A percentile compares a stretch with the other conserved stretches of the same genome.
Evolutionary conservation across 2,329 filamentous ascomycete genomes (phyloP).

Genomic region (Exserohilum rostratum): DNA sequence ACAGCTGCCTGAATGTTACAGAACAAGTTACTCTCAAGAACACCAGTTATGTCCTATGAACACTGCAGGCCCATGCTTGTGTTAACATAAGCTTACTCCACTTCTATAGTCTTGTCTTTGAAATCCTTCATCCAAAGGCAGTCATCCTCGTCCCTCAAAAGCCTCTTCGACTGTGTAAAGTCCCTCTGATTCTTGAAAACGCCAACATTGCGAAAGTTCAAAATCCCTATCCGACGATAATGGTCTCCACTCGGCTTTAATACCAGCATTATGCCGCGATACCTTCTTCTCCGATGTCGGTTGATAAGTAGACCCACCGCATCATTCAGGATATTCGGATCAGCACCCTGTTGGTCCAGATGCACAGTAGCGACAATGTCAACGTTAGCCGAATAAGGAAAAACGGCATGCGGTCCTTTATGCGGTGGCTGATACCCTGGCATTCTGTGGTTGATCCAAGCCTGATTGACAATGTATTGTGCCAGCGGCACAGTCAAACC

Average conservation of each 20-base stretch:
- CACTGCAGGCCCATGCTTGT: neutral
- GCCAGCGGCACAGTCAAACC: neutral
- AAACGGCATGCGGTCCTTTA: neutral
- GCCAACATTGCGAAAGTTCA: neutral
- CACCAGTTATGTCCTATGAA: neutral
- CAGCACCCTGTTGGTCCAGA: neutral
- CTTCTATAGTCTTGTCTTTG: neutral
- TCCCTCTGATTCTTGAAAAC: neutral
- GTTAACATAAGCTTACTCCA: neutral
- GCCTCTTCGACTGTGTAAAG: neutral
- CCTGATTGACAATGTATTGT: neutral
- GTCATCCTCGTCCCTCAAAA: neutral
- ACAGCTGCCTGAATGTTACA: neutral
- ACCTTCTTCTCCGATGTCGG: neutral
- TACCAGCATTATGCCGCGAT: neutral
- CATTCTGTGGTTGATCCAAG: neutral
- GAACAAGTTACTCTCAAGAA: neutral
- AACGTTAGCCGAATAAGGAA: neutral
- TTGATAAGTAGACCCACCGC: neutral
- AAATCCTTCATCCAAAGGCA: neutral
- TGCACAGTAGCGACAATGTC: neutral
- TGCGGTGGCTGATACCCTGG: neutral
- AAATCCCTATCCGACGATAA: neutral
- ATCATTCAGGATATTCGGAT: neutral
- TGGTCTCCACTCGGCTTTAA: neutral